Percentiles rank a stretch among this genome's conserved stretches.
Conservation (phyloP, 2,329 filamentous ascomycete species). For the Trichoderma semiorbis region DNA sequence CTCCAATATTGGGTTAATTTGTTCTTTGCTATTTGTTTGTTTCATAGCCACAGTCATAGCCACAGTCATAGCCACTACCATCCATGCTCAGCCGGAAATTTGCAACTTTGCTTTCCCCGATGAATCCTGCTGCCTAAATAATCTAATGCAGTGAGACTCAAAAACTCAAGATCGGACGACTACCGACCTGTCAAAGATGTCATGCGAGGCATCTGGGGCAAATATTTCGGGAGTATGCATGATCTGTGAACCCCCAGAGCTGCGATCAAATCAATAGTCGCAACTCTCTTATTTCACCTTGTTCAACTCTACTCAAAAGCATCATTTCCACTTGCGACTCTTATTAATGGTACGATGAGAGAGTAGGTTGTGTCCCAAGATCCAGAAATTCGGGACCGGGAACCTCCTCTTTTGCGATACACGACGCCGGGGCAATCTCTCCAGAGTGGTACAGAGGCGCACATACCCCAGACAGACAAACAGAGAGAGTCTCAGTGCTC, state of each 20-base stretch:
- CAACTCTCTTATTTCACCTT: not conserved
- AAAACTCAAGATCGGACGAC: not conserved
- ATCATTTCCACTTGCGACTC: not conserved
- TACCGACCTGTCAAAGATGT: conserved; percentile 5
- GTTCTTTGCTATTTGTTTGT: not conserved
- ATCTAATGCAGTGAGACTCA: not conserved
- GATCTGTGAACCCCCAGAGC: not conserved
- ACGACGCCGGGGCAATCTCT: not conserved
- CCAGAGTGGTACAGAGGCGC: not conserved
- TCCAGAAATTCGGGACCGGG: conserved; percentile 3
- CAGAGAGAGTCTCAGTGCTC: not conserved
- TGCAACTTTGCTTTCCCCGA: not conserved
- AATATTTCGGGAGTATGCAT: not conserved
- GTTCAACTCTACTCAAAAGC: not conserved
- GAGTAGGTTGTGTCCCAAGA: not conserved
- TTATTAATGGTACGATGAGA: not conserved
- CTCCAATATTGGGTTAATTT: not conserved
- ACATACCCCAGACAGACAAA: not conserved
- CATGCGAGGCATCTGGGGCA: not conserved
- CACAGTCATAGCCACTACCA: not conserved
- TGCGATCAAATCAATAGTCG: conserved; percentile 2
- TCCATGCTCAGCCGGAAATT: not conserved
- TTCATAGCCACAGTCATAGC: not conserved
- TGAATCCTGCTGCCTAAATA: not conserved
- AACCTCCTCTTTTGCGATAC: not conserved